Base-by-base conservation (phyloP, 148 eudicot genomes). In the Amaranthus cruentus region DNA sequence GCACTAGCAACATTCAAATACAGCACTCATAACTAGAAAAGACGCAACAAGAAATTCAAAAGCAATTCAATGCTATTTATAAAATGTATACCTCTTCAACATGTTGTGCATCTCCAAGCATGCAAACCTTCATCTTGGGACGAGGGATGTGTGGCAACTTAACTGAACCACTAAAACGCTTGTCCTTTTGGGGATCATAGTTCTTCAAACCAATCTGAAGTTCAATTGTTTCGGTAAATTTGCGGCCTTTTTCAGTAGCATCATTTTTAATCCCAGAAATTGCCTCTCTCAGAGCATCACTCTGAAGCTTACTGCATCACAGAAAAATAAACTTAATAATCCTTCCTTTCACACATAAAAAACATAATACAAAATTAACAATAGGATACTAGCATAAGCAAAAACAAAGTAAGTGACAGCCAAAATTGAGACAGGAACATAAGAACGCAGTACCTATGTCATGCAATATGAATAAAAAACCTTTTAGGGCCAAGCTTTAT, bases 31-130 rank as follows among this genome's bases (percentile, higher is more conserved):
- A 44, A 10, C 14, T 4, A 15, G n/a, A 9, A 11, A 7, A 0
- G 50, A 42, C 44, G 12, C 10, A 4, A 15, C 10, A 21, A 3
- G 4, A 49, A 51, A 38, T 9, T 6, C 10, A 9, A 13, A 42
- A 11, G 6, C 7, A 38, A 9, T 0, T 0, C n/a, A 63, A 9
- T 10, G 9, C 43, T 44, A 11, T 2, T 12, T 13, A 13, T 4
- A 2, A 44, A 64, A 64, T 68, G 10, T 4, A 9, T 86, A 90
- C 96, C 90, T 87, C 92, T 75, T 85, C 96, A 21, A 90, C 92
- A 21, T 90, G 96, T 71, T 88, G 96, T 4, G 96, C 96, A 87
- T 90, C 96, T 11, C 96, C 96, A 74, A 90, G 96, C 96, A 90
- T 88, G 82, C 96, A 90, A 58, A 90, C 88, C 55, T 85, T 90